phyloP scores from a whole-genome alignment of 2,329 filamentous ascomycete genomes.

The Paraphoma sp. region DNA sequence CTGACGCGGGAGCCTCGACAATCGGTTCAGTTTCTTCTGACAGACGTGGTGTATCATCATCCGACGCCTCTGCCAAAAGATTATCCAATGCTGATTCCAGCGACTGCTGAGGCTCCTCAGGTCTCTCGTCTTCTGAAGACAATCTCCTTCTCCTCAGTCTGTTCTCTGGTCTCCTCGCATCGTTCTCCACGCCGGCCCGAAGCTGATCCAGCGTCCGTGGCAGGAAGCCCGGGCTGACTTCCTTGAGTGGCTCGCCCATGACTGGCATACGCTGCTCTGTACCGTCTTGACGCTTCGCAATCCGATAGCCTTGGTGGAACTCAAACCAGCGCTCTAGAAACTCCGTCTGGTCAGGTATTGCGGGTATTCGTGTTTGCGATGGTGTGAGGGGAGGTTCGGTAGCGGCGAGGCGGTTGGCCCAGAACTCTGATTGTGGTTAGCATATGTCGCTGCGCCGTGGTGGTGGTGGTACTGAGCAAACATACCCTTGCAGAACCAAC shows the following conservation, averaged over 20 bases:
- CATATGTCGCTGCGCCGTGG: no score
- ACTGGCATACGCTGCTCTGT: slow-evolving; percentile 54
- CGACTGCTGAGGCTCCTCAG: slow-evolving; percentile 32
- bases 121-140: slow-evolving; percentile 30
- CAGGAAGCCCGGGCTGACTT: slow-evolving; percentile 56
- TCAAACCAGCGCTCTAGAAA: slow-evolving; percentile 58
- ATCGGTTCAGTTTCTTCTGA: slow-evolving; percentile 2
- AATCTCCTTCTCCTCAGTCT: slow-evolving; percentile 29
- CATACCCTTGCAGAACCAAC: slow-evolving; percentile 58
- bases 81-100: slow-evolving; percentile 45
- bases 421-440: slow-evolving; percentile 49
- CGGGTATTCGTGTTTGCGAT: slow-evolving; percentile 54
- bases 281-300: slow-evolving; percentile 50
- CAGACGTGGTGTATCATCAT: slow-evolving; percentile 15
- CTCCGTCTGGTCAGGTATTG: slow-evolving; percentile 54
- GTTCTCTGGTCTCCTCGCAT: slow-evolving; percentile 38
- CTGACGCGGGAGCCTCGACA: background rate
- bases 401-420: slow-evolving; percentile 53
- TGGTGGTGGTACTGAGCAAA: background rate
- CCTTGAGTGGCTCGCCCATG: slow-evolving; percentile 54
- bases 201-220: slow-evolving; percentile 56
- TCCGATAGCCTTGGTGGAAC: slow-evolving; percentile 56
- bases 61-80: slow-evolving; percentile 36
- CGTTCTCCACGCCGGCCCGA: slow-evolving; percentile 37
- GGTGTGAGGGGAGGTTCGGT: slow-evolving; percentile 51